Evolutionary conservation across 2,329 filamentous ascomycete species (phyloP).

Genomic region (Diplodia sapinea): DNA sequence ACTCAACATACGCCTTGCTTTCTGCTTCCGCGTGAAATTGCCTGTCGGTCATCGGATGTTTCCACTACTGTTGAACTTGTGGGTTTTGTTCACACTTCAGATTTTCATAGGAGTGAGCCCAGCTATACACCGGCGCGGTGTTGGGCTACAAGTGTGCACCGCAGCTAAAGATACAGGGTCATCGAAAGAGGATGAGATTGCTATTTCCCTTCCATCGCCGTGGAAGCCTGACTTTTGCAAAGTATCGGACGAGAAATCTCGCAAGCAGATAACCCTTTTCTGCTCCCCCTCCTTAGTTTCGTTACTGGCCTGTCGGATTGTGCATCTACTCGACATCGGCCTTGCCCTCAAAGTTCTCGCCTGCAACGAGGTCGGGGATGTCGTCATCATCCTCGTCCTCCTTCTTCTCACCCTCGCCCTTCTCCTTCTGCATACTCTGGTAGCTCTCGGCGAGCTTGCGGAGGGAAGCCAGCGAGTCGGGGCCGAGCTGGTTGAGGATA

Average conservation of each 20-base stretch:
- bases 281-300: conserved; percentile 5
- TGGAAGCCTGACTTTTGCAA: conserved; percentile 24
- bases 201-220: conserved; percentile 28
- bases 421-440: conserved; percentile 97
- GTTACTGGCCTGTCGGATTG: conserved; percentile 8
- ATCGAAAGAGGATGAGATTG: conserved; percentile 30
- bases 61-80: not conserved
- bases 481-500: conserved; percentile 99
- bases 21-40: not conserved
- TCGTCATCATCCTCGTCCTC: conserved; percentile 74
- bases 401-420: conserved; percentile 76
- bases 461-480: conserved; percentile 95
- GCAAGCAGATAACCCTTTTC: conserved; percentile 13
- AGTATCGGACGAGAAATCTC: conserved; percentile 23
- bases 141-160: conserved; percentile 6
- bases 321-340: conserved; percentile 75
- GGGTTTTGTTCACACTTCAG: not conserved
- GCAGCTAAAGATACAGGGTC: conserved; percentile 21
- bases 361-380: conserved; percentile 95
- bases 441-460: conserved; percentile 99
- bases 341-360: conserved; percentile 96
- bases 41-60: not conserved
- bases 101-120: not conserved
- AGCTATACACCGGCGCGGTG: not conserved
- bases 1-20: not conserved